Evolutionary conservation across 208 protist genomes (phyloP), one percentile per base, ranked within the genome.

Genomic region (Trypanosoma platydactyli): DNA sequence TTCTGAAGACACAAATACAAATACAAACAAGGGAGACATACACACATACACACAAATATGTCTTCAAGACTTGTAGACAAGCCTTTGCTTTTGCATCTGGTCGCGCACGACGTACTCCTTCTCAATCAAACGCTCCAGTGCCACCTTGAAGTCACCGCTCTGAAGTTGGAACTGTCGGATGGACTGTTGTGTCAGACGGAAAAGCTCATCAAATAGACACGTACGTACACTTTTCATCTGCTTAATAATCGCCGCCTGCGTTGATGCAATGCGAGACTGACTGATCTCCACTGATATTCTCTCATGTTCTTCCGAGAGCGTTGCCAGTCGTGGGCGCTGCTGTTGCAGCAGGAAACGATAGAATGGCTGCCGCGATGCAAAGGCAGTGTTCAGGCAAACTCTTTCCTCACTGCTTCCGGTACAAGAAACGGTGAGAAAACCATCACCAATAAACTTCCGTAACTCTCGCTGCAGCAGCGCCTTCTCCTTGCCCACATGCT

Each of bases 91-190:
- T 6, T 74, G 35, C 9, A n/a, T 51, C 24, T 11, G 16, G 49
- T 64, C 74, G 7, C 85, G 71, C 52, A 66, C 68, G 45, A 92
- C 53, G 60, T 72, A 83, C 25, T 79, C 69, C 44, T 85, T 76
- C 13, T 80, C 73, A 51, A 92, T 85, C 6, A 89, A 61, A 3
- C 46, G 45, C 48, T 87, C 78, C 30, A 92, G 70, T n/a, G 69
- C 71, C 40, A 62, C 44, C 68, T 92, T 92, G 56, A 88, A 81
- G 38, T 77, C 52, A 29, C 48, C 62, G n/a, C 22, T 25, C 25
- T 68, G 66, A 11, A 86, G 49, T 18, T 75, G 62, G 59, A 80
- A 84, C 20, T 65, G 62, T 7, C 50, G 24, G 48, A 76, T 53
- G 35, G 76, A 71, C 52, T 81, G 61, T 9, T 72, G 64, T 29